Conservation (phyloP, 163 green algal species). For the Smithsoniella earleae region DNA sequence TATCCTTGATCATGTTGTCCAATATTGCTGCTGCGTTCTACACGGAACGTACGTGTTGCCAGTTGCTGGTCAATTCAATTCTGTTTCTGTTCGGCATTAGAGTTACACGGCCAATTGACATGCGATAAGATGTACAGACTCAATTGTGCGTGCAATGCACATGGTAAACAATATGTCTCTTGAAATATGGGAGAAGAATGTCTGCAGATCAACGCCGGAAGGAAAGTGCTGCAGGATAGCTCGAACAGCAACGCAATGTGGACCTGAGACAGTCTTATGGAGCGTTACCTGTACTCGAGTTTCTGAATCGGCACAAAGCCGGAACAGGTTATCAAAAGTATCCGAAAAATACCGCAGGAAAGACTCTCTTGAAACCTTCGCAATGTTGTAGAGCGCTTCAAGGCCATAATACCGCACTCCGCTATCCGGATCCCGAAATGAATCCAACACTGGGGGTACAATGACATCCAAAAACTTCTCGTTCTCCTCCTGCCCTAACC, state of each 20-base stretch:
- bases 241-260: not conserved
- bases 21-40: constrained; percentile 86
- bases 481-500: constrained; percentile 55
- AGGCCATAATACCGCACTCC: constrained; percentile 91
- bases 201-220: no score
- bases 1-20: constrained; percentile 85
- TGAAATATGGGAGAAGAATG: no score
- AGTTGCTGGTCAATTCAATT: no score
- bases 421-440: constrained; percentile 71
- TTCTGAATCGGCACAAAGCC: constrained; percentile 79
- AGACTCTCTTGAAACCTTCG: constrained; percentile 56
- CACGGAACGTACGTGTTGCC: not conserved
- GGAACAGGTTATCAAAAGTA: constrained; percentile 48
- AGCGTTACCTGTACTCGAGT: constrained; percentile 60
- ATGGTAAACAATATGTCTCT: no score
- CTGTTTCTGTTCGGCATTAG: no score
- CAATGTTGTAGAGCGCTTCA: constrained; percentile 96
- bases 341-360: constrained; percentile 27
- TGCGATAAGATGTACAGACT: no score
- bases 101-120: no score
- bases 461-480: constrained; percentile 57
- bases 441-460: constrained; percentile 75
- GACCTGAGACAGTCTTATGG: not conserved
- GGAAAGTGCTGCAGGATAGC: no score
- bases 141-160: no score